phyloP scores from a whole-genome alignment of 2,329 filamentous ascomycete genomes.

The Hymenoscyphus albidus region DNA sequence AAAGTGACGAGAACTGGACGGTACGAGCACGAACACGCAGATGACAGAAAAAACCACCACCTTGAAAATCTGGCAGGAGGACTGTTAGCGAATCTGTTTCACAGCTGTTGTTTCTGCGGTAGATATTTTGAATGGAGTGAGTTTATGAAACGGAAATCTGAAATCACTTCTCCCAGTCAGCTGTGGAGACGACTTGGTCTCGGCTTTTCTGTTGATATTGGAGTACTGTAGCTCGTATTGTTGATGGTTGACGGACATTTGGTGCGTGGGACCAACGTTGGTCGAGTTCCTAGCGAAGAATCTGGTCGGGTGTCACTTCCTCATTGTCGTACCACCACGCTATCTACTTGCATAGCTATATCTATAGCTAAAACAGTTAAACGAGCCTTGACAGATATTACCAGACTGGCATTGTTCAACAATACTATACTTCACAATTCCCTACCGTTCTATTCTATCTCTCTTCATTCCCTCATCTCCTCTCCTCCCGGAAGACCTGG shows the following conservation, averaged over 20 bases:
- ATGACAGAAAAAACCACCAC: neutral
- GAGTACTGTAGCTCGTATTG: neutral
- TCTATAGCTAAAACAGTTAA: neutral
- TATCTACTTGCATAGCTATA: neutral
- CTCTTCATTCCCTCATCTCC: neutral
- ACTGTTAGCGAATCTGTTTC: neutral
- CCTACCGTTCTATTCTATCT: neutral
- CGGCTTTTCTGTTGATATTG: neutral
- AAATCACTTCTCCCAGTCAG: neutral
- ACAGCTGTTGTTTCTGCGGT: conserved; percentile 14
- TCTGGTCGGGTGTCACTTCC: neutral
- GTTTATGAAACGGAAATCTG: neutral
- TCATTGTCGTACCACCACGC: neutral
- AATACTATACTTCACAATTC: neutral
- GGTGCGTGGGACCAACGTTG: neutral
- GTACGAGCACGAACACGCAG: neutral
- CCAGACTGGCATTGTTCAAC: neutral
- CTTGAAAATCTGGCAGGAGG: neutral
- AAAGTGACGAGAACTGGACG: neutral
- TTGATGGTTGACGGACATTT: neutral
- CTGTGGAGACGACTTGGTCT: neutral
- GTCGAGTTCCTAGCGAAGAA: neutral
- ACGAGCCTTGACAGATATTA: neutral
- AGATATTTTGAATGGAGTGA: conserved; percentile 6
- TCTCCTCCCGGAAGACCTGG: neutral